phyloP scores from a whole-genome alignment of 352 stramenopile genomes.

The Globisporangium echinulatum region DNA sequence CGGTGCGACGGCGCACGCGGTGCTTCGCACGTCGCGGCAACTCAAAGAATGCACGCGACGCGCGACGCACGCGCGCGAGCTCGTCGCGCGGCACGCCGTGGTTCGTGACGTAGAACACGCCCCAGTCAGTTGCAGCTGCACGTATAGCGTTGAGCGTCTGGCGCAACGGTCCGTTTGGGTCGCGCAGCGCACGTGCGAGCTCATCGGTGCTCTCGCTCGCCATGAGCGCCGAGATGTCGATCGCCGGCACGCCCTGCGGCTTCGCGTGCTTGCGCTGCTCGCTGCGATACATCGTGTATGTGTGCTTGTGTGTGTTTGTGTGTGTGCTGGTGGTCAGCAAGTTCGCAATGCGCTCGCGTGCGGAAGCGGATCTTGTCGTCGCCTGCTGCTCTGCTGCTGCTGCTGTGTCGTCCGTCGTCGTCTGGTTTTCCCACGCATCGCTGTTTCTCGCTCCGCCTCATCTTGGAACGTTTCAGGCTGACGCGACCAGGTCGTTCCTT shows the following conservation, averaged over 20 bases:
- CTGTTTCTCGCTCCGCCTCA: no score
- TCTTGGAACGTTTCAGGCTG: no score
- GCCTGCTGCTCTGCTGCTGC: no score
- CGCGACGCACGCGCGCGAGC: slow-evolving; percentile 50
- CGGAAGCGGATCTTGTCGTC: no score
- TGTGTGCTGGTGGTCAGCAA: background rate
- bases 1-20: slow-evolving; percentile 51
- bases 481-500: no score
- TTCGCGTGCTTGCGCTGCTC: background rate
- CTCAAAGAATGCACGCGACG: slow-evolving; percentile 80
- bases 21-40: slow-evolving; percentile 58
- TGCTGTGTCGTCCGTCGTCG: no score
- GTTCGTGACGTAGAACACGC: slow-evolving; percentile 92
- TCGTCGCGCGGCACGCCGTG: slow-evolving; percentile 62
- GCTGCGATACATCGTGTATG: slow-evolving; percentile 5
- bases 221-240: slow-evolving; percentile 49
- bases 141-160: slow-evolving; percentile 34
- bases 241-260: slow-evolving; percentile 22
- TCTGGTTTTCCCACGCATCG: no score
- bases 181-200: slow-evolving; percentile 20
- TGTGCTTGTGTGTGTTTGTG: background rate
- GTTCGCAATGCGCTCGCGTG: background rate
- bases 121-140: slow-evolving; percentile 70
- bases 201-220: slow-evolving; percentile 23
- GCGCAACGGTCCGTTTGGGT: slow-evolving; percentile 12